Percentiles rank a stretch among this genome's conserved stretches.
Conservation (phyloP, 2,329 filamentous ascomycete genomes). For the Fusarium sambucinum region DNA sequence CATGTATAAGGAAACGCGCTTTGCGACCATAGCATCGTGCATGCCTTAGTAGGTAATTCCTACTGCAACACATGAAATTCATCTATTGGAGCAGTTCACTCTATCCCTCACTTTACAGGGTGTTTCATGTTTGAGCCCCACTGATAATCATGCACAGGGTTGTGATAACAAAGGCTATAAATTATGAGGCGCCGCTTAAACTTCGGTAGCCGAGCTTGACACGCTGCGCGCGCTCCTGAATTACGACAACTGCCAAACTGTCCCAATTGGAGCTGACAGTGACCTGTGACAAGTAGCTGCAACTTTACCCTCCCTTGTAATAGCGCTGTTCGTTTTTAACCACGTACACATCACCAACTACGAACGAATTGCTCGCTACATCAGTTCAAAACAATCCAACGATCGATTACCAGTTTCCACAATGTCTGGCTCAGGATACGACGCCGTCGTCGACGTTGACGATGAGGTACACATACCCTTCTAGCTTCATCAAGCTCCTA, state of each 20-base stretch:
- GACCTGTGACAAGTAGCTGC: slow-evolving; percentile 25
- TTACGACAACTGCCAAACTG: slow-evolving; percentile 52
- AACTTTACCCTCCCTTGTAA: slow-evolving; percentile 30
- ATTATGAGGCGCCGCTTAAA: slow-evolving; percentile 41
- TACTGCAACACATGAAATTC: not conserved
- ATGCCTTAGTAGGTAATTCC: not conserved
- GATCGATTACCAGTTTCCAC: slow-evolving; percentile 37
- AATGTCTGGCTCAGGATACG: slow-evolving; percentile 90
- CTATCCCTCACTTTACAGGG: slow-evolving; percentile 11
- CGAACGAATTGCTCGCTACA: not conserved
- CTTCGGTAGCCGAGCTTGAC: slow-evolving; percentile 32
- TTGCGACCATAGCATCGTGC: not conserved
- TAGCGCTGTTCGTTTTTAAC: slow-evolving; percentile 14
- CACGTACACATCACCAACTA: not conserved
- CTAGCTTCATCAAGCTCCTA: slow-evolving; percentile 29
- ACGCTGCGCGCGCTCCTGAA: slow-evolving; percentile 47
- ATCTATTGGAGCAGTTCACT: not conserved
- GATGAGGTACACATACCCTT: slow-evolving; percentile 75
- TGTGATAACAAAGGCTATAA: slow-evolving; percentile 5
- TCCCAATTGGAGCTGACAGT: slow-evolving; percentile 44
- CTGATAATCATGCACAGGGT: slow-evolving; percentile 19
- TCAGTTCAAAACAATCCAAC: not conserved
- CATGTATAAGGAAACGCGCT: not conserved
- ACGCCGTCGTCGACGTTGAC: slow-evolving; percentile 97
- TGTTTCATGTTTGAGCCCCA: slow-evolving; percentile 26